Evolutionary conservation across 345 rosid genomes (phyloP), one percentile per base, ranked within the genome.

Genomic region (Euphorbia pulcherrima): DNA sequence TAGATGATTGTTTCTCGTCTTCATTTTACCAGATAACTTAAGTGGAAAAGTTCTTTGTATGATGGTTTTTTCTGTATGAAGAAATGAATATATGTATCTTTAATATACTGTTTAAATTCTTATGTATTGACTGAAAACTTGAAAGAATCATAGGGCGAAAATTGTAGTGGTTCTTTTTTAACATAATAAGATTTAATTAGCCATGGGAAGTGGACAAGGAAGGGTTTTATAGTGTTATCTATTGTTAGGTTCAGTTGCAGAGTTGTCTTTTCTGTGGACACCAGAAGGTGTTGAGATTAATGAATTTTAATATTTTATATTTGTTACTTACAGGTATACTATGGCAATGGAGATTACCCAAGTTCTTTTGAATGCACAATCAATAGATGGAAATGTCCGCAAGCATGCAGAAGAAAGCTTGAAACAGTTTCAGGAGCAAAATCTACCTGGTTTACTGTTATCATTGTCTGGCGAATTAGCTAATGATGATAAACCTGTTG

Each of bases 371-470:
- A 84, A 84, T 76, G 92, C 92, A 52, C 92, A 87, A 74, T 76
- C 92, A 13, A 80, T 85, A 26, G 92, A 88, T 68, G 86, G 88
- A 61, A 78, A 75, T 53, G 84, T 88, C 24, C 86, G 87, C 52
- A 85, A 84, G 73, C 89, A 82, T 46, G 88, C 92, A 5, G 92
- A 88, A 75, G 92, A 88, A 63, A 85, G 78, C 67, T 75, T 87
- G 67, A 85, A 85, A 54, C 92, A 82, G 62, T 87, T 81, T 70
- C 90, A 87, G 67, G 85, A 81, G 78, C 88, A 87, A 75, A 87
- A 87, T 76, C 87, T 83, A 54, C 83, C 92, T 0, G 71, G 78
- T 16, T 88, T 88, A 60, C 77, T 88, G 78, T 50, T 88, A 14
- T 84, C 92, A 9, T 85, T 88, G 59, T 83, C 88, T 56, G 88